Evolutionary conservation across 2,329 filamentous ascomycete species (phyloP), one percentile per base, ranked within the genome.

Genomic region (Alternaria ventricosa): DNA sequence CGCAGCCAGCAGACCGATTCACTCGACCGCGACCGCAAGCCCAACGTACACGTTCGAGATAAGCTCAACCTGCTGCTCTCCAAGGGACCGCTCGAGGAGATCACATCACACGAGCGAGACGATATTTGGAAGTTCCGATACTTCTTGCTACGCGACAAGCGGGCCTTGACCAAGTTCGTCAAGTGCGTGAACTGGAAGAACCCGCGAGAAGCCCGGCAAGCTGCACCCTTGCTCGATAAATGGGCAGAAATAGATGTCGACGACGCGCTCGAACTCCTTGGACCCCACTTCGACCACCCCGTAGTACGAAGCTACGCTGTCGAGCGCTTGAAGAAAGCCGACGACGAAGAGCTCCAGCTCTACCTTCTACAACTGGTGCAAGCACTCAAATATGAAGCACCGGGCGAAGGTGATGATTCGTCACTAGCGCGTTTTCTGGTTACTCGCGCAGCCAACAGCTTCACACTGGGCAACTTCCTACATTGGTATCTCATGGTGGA

Each of bases 401-500:
- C 71, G 13, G 85, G 87, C 2, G 85, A 87, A n/a, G 83, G 87
- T 18, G 88, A 93, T 67, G 91, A 96, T 72, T 97, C 94, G 0
- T 97, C 94, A 0, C 84, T 99, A 6, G 95, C 94, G 3, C 89
- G 88, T 23, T 99, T 99, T 75, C 85, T 99, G 4, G 96, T 99
- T 60, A 89, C 92, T 1, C 88, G 96, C 36, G 96, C 96, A 4
- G 91, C 92, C 13, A 89, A 90, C 65, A 98, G 97, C 75, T 92
- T 97, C 74, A 90, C 92, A 63, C 86, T 99, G 2, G 96, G 95
- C 28, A 99, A 97, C 77, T 97, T 96, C 81, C 88, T 99, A 57
- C 93, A 97, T 79, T 99, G 96, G 96, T 99, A 98, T 79, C 86
- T 99, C 3, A 97, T 97, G 90, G 96, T 99, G 1, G 96, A 99